Conservation (phyloP, 208 protist species). For the Leishmania tropica region DNA sequence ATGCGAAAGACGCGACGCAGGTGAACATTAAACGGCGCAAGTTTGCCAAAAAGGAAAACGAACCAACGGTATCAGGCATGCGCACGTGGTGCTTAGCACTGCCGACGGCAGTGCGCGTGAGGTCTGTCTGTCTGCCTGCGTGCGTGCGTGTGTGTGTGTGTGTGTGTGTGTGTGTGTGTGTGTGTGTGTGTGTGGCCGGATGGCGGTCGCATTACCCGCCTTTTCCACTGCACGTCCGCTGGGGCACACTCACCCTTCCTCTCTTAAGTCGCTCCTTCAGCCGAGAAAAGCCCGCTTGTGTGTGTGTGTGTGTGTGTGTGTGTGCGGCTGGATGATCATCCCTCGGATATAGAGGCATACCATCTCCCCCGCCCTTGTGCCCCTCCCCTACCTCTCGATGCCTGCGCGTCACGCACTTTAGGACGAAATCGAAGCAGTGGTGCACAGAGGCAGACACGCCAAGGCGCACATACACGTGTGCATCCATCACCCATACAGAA, state of each 20-base stretch:
- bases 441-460: not conserved
- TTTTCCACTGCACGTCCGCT: not conserved
- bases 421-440: not conserved
- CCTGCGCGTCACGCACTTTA: not conserved
- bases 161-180: constrained; percentile 7
- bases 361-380: not conserved
- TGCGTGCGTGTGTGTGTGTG: constrained; percentile 9
- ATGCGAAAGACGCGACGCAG: not conserved
- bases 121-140: constrained; percentile 6
- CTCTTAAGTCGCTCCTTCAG: not conserved
- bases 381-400: not conserved
- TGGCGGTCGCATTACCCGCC: not conserved
- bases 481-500: not conserved
- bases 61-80: too few relatives aligned
- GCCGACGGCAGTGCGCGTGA: not conserved
- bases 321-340: not conserved
- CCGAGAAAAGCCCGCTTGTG: not conserved
- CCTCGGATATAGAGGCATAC: not conserved
- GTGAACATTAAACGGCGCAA: not conserved
- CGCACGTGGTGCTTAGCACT: too few relatives aligned
- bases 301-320: constrained; percentile 9
- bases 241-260: too few relatives aligned
- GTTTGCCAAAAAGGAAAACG: too few relatives aligned
- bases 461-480: not conserved
- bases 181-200: constrained; percentile 2